Evolutionary conservation across 805 yeast genomes (phyloP).

Genomic region (Pichia scutulata): DNA sequence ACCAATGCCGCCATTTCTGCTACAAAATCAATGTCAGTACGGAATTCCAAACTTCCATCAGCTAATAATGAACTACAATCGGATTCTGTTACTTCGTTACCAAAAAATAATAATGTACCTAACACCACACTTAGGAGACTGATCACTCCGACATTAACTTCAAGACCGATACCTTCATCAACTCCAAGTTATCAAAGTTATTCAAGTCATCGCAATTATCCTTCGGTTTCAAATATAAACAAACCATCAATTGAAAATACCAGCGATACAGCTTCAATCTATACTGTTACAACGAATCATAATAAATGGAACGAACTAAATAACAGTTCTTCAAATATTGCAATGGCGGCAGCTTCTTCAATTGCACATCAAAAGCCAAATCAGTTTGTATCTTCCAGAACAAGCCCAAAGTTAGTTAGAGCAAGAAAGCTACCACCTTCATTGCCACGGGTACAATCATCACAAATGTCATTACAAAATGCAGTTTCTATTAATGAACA

Average conservation of each 20-base stretch:
- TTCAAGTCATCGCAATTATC: background rate
- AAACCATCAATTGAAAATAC: background rate
- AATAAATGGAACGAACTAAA: conserved; percentile 25
- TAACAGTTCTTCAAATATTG: conserved; percentile 24
- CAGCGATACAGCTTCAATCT: background rate
- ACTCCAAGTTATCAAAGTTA: background rate
- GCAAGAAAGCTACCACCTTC: background rate
- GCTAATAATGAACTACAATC: background rate
- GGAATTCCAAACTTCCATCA: background rate
- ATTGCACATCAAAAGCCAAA: conserved; percentile 28
- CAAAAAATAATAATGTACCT: background rate
- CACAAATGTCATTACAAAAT: background rate
- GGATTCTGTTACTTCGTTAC: background rate
- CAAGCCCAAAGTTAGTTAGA: conserved; percentile 1
- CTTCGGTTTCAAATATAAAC: background rate
- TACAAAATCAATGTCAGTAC: background rate
- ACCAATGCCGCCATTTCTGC: background rate
- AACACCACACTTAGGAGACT: background rate
- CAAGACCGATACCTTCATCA: background rate
- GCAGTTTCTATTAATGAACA: background rate
- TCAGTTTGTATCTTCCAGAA: conserved; percentile 18
- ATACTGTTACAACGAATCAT: background rate
- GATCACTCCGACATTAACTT: background rate
- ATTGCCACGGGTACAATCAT: background rate
- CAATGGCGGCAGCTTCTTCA: conserved; percentile 30